These are phyloP conservation scores for Osmanthus fragrans DNA, from an alignment of 257 asterid species.

Conservation along the genomic window DNA sequence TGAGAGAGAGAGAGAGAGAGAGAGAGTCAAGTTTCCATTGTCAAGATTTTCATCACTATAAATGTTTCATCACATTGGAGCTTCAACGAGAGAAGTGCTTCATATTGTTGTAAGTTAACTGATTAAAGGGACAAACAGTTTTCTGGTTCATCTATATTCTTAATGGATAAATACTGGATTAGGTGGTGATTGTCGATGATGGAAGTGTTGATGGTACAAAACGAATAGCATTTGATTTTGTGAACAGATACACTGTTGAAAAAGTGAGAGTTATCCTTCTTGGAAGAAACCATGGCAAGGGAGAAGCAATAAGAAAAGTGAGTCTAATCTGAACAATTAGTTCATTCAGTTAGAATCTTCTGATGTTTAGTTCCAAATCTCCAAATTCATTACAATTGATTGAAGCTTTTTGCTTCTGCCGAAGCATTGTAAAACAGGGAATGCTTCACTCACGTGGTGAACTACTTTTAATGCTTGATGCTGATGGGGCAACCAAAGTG, in stretches of 20 bases:
- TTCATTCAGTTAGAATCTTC: conserved; percentile 11
- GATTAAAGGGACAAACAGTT: background rate
- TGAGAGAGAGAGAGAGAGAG: no score
- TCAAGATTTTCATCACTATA: conserved; percentile 15
- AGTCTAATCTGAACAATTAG: conserved; percentile 42
- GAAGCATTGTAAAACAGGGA: conserved; percentile 71
- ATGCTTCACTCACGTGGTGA: conserved; percentile 99
- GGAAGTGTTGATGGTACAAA: conserved; percentile 91
- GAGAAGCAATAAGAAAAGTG: conserved; percentile 98
- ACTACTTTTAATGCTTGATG: conserved; percentile 96
- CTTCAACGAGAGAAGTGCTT: conserved; percentile 7
- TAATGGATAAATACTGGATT: conserved; percentile 27
- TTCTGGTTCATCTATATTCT: conserved; percentile 1
- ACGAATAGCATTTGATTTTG: conserved; percentile 84
- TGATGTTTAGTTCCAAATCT: background rate
- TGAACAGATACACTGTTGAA: conserved; percentile 76
- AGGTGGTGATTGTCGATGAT: conserved; percentile 94
- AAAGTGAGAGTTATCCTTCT: conserved; percentile 86
- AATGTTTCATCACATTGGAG: background rate
- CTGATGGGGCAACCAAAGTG: conserved; percentile 96
- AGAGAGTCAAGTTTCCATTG: conserved; percentile 6
- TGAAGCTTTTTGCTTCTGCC: conserved; percentile 1
- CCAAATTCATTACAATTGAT: background rate
- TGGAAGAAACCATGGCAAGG: conserved; percentile 96
- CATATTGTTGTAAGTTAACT: conserved; percentile 12